Base-by-base conservation (phyloP, 345 rosid species). In the Combretum micranthum region DNA sequence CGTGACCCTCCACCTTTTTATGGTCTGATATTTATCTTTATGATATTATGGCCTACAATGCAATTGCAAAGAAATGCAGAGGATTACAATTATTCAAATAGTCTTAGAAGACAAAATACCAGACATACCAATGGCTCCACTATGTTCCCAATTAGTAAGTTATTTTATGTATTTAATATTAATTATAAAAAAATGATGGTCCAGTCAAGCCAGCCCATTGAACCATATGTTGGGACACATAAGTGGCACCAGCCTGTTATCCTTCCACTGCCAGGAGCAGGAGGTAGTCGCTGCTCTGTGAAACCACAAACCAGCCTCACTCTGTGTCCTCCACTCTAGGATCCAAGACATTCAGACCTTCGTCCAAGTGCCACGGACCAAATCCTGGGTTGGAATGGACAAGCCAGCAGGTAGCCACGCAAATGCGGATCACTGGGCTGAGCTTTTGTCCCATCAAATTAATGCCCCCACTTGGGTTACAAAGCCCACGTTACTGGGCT, bases 241-340 rank as follows among this genome's bases (percentile, higher is more conserved):
- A 15, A 6, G 15, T 6, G 47, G 45, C 47, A 17, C 66, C 45
- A 12, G 45, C 60, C 32, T 39, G 66, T 63, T 23, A 54, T 46
- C 66, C 66, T 8, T 47, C 66, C 66, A 63, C 66, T 39, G 66
- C 26, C 45, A 15, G 7, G 23, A 63, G 60, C 26, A 45, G 53
- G 66, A 63, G 57, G 60, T 62, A 1, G 2, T 52, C 66, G 59
- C 59, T 53, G 66, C 59, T 62, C 66, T 62, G 66, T 62, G 44
- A 63, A 54, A 20, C n/a, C n/a, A n/a, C n/a, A n/a, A n/a, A n/a
- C 66, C 66, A 63, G 60, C 60, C 60, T 63, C 53, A 54, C 66
- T 60, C 66, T 13, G 43, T 63, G 15, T 17, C 60, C 66, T 63
- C 60, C 53, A 0, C 47, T 54, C 13, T 46, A 54, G 16, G 12